Base-by-base conservation (phyloP, 495 filamentous ascomycete species). In the Annulohypoxylon nitens region DNA sequence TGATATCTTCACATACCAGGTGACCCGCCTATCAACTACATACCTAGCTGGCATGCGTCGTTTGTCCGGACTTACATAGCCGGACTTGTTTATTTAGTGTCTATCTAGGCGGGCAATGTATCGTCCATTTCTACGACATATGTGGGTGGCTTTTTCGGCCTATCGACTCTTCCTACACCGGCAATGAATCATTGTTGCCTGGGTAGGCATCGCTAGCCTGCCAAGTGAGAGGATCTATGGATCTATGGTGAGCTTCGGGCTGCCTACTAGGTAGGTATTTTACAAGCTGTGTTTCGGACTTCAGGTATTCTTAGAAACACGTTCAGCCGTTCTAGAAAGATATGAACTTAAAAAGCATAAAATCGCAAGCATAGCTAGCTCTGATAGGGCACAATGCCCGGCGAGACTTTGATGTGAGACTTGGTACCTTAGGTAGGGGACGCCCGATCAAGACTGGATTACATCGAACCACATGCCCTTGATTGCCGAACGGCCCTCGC, bases 351-450 rank as follows among this genome's bases (percentile, higher is more conserved):
- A 67, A 70, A 63, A 64, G 63, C 67, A 64, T 63, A 64, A 74
- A 61, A 48, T 45, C 51, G 54, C 59, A 67, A 67, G 58, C 53
- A 47, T 55, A 59, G 57, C 25, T 64, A 37, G 58, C 51, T 54
- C 20, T 36, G 62, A 67, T 62, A 48, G 67, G 20, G 53, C 34
- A 12, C 55, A n/a, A 75, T 64, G 67, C 72, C 67, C 67, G 67
- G 58, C 41, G 39, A 71, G 58, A 70, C 67, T 68, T 61, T 61
- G 71, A 70, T 75, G 63, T 67, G 63, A 65, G 54, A 58, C 50
- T 67, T 3, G 8, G 37, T 39, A 9, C 37, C 37, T 30, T 30
- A n/a, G 18, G 39, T 59, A 69, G 62, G 62, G 72, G 63, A 70
- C 36, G 51, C 67, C 67, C 67, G 58, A 58, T 54, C 62, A 51